phyloP scores from a whole-genome alignment of 2,329 filamentous ascomycete genomes.

The Sporothrix brasiliensis region DNA sequence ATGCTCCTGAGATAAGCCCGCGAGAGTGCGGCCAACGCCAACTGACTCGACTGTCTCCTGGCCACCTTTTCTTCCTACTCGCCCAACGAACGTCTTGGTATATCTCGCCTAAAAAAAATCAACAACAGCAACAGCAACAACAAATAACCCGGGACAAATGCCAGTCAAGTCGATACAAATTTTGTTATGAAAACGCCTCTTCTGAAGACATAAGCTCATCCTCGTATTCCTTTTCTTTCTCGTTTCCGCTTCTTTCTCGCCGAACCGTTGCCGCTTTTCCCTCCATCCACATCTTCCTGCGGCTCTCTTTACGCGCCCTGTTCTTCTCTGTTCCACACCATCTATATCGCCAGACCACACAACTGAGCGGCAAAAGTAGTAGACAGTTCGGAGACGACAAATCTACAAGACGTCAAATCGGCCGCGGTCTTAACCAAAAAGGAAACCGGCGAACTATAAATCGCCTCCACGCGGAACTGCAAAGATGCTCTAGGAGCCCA shows the following conservation, averaged over 20 bases:
- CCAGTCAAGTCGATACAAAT: background rate
- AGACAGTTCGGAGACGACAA: background rate
- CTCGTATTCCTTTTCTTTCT: background rate
- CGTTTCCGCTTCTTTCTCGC: background rate
- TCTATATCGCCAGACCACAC: background rate
- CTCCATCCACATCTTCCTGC: background rate
- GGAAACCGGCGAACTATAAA: background rate
- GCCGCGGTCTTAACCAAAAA: background rate
- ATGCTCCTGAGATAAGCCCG: background rate
- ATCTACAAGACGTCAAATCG: background rate
- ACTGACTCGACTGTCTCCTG: slow-evolving; percentile 4
- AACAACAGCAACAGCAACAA: background rate
- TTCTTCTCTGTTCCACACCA: background rate
- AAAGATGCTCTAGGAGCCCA: background rate
- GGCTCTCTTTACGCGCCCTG: background rate
- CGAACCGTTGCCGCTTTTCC: background rate
- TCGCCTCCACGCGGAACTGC: background rate
- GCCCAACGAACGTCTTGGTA: background rate
- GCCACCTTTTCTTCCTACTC: background rate
- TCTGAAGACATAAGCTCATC: background rate
- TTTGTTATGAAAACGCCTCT: slow-evolving; percentile 19
- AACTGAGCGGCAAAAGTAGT: background rate
- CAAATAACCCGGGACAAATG: background rate
- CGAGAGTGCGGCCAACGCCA: background rate
- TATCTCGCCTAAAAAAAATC: background rate